Evolutionary conservation across 306 rosid species (phyloP).

Genomic region (Quercus suber): DNA sequence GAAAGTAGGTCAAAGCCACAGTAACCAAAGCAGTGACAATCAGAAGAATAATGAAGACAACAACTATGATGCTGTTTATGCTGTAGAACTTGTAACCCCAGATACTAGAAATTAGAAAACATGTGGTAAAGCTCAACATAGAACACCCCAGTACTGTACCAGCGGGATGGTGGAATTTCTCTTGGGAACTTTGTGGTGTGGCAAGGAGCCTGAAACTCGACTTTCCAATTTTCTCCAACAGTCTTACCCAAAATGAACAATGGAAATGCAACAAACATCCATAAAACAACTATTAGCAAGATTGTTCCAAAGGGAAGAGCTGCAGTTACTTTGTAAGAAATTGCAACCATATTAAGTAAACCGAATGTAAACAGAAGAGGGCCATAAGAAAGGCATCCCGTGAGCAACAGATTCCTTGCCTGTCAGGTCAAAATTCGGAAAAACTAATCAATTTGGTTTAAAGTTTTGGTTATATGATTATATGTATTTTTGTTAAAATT

Average conservation of each 20-base stretch:
- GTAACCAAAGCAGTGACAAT: constrained; percentile 94
- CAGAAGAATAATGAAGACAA: constrained; percentile 86
- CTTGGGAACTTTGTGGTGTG: constrained; percentile 93
- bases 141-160: constrained; percentile 87
- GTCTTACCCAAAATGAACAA: constrained; percentile 92
- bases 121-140: constrained; percentile 96
- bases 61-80: constrained; percentile 86
- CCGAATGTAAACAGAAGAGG: constrained; percentile 89
- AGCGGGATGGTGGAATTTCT: constrained; percentile 80
- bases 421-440: constrained; percentile 34
- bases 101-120: constrained; percentile 87
- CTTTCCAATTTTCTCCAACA: constrained; percentile 85
- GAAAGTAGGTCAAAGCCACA: constrained; percentile 93
- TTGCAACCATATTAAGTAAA: constrained; percentile 92
- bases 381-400: constrained; percentile 94
- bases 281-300: constrained; percentile 80
- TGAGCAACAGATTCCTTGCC: constrained; percentile 85
- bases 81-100: constrained; percentile 98
- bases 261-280: constrained; percentile 93
- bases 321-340: constrained; percentile 85
- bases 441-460: not conserved
- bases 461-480: no score
- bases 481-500: no score
- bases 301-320: constrained; percentile 97
- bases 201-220: constrained; percentile 87